Evolutionary conservation across 2,329 filamentous ascomycete species (phyloP).

Genomic region (Gnomoniopsis sp.): DNA sequence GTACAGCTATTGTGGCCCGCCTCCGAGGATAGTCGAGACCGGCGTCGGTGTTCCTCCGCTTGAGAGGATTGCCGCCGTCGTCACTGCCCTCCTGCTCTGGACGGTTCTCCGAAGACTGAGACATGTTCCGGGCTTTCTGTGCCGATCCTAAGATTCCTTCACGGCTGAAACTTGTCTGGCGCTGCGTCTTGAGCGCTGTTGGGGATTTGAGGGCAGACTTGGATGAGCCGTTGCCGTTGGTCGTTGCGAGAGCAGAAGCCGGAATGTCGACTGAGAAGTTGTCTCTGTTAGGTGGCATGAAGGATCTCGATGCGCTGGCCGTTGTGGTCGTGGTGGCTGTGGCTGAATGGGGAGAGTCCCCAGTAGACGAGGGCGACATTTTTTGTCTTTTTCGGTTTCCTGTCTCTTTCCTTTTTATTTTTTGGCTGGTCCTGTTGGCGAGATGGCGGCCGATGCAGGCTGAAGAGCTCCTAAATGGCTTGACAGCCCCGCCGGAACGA

Average conservation of each 20-base stretch:
- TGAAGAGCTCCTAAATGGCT: conserved; percentile 6
- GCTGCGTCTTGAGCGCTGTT: conserved; percentile 42
- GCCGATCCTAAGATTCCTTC: conserved; percentile 52
- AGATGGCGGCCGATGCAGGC: conserved; percentile 19
- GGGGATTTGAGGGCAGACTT: conserved; percentile 60
- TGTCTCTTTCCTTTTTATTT: no score
- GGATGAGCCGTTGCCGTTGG: conserved; percentile 30
- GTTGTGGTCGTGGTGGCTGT: conserved; percentile 31
- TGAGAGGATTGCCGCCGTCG: conserved; percentile 56
- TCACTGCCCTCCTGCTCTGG: conserved; percentile 45
- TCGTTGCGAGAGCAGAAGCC: conserved; percentile 38
- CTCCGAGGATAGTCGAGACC: conserved; percentile 62
- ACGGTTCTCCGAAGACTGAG: conserved; percentile 50
- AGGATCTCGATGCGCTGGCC: conserved; percentile 37
- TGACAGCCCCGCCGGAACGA: neutral
- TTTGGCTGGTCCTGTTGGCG: conserved; percentile 24
- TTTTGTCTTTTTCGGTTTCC: no score
- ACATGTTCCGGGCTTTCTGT: conserved; percentile 52
- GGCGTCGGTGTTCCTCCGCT: conserved; percentile 59
- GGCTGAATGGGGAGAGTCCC: conserved; percentile 47
- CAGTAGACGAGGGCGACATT: conserved; percentile 54
- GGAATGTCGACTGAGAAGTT: conserved; percentile 48
- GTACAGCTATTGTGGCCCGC: conserved; percentile 63
- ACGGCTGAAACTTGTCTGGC: conserved; percentile 48
- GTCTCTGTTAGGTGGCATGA: conserved; percentile 43